A percentile compares a stretch with the other conserved stretches of the same genome.
phyloP scores from a whole-genome alignment of 2,329 filamentous ascomycete species.

The Neopestalotiopsis sp. region DNA sequence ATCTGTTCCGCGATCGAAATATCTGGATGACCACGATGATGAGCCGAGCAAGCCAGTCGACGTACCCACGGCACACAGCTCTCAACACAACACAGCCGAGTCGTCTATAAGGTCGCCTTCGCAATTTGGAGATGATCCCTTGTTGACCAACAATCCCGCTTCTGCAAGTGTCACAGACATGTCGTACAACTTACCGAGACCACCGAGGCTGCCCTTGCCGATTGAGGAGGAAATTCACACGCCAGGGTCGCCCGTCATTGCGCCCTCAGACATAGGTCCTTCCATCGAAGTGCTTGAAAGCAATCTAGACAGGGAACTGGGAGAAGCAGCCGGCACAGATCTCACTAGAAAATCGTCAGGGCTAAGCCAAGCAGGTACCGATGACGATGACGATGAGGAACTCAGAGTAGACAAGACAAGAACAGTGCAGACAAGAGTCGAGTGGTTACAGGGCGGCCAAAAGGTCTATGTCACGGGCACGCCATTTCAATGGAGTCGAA shows the following conservation, averaged over 20 bases:
- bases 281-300: slow-evolving; percentile 57
- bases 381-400: slow-evolving; percentile 81
- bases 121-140: slow-evolving; percentile 40
- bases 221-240: slow-evolving; percentile 92
- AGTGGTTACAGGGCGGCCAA: slow-evolving; percentile 84
- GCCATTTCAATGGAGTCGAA: slow-evolving; percentile 96
- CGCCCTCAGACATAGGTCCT: slow-evolving; percentile 64
- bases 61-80: slow-evolving; percentile 48
- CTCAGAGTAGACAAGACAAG: slow-evolving; percentile 75
- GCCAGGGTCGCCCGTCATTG: slow-evolving; percentile 87
- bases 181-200: slow-evolving; percentile 66
- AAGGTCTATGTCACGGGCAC: slow-evolving; percentile 97
- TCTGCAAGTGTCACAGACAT: slow-evolving; percentile 67
- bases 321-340: slow-evolving; percentile 39
- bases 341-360: slow-evolving; percentile 62
- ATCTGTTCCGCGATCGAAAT: slow-evolving; percentile 37
- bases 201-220: slow-evolving; percentile 86
- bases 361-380: slow-evolving; percentile 63
- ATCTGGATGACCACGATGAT: slow-evolving; percentile 43
- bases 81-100: slow-evolving; percentile 24
- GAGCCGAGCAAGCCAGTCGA: slow-evolving; percentile 63
- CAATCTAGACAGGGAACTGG: slow-evolving; percentile 44
- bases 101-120: slow-evolving; percentile 38
- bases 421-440: slow-evolving; percentile 81
- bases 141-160: slow-evolving; percentile 50